Evolutionary conservation across 2,329 filamentous ascomycete genomes (phyloP).

Genomic region (Hansfordia pulvinata): DNA sequence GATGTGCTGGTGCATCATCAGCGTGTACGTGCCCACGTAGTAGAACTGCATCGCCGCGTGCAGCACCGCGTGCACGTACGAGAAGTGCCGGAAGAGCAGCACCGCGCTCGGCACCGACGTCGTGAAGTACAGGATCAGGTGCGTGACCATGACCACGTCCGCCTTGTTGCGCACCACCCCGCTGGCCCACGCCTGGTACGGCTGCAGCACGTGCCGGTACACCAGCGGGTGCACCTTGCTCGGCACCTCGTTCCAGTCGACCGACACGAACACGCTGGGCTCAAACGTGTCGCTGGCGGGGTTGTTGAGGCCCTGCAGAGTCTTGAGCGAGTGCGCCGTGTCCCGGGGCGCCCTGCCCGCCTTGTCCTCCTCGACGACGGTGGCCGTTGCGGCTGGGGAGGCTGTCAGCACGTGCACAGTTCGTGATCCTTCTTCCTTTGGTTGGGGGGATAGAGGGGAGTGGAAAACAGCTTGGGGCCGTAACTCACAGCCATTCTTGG

Average conservation of each 20-base stretch:
- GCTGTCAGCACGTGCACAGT: too few species aligned
- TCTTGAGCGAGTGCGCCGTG: too few species aligned
- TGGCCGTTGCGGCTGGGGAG: too few species aligned
- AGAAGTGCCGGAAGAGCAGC: slow-evolving; percentile 51
- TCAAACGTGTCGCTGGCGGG: slow-evolving; percentile 31
- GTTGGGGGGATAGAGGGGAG: too few species aligned
- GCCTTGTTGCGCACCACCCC: slow-evolving; percentile 48
- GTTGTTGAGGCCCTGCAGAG: slow-evolving; percentile 35
- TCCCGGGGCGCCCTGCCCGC: too few species aligned
- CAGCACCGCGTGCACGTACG: slow-evolving; percentile 50
- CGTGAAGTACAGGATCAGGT: slow-evolving; percentile 57
- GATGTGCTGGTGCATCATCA: slow-evolving; percentile 79
- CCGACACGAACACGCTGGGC: slow-evolving; percentile 38
- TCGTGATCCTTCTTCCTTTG: too few species aligned
- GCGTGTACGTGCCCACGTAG: slow-evolving; percentile 61
- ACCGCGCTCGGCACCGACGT: slow-evolving; percentile 58
- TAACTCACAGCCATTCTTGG: too few species aligned
- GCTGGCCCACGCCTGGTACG: slow-evolving; percentile 44
- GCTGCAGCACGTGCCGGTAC: slow-evolving; percentile 36
- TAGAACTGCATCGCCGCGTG: slow-evolving; percentile 54
- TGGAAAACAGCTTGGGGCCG: too few species aligned
- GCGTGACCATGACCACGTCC: slow-evolving; percentile 68
- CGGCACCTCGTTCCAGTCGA: slow-evolving; percentile 19
- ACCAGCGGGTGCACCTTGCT: too few species aligned
- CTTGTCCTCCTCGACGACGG: too few species aligned